phyloP scores from a whole-genome alignment of 1,284 basidiomycete species.

The Apiotrichum porosum region DNA sequence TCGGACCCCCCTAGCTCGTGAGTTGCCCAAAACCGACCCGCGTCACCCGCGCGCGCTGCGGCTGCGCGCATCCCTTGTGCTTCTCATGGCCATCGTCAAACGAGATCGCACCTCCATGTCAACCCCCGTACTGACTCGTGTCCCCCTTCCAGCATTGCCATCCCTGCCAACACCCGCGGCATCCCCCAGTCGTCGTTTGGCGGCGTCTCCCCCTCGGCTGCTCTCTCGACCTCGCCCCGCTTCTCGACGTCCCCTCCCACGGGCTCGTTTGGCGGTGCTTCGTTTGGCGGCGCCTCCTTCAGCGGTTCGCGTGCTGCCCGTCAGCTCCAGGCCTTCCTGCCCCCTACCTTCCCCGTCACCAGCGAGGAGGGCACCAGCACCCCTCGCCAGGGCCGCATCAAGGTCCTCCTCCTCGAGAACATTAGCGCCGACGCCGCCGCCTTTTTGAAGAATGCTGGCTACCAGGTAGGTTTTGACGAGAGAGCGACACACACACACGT shows the following conservation, averaged over 20 bases:
- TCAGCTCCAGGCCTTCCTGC: slow-evolving; percentile 46
- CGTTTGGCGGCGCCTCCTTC: no score
- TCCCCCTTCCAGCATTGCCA: slow-evolving; percentile 49
- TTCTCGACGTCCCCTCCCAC: slow-evolving; percentile 26
- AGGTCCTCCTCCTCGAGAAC: slow-evolving; percentile 83
- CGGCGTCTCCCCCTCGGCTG: slow-evolving; percentile 27
- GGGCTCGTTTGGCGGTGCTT: slow-evolving; percentile 15
- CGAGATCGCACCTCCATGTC: no score
- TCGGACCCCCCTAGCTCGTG: slow-evolving; percentile 39
- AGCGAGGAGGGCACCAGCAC: slow-evolving; percentile 27
- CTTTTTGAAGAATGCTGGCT: slow-evolving; percentile 77
- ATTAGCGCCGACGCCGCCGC: slow-evolving; percentile 87
- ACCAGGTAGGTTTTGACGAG: slow-evolving; percentile 47
- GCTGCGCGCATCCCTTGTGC: no score
- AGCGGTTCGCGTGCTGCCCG: slow-evolving; percentile 24
- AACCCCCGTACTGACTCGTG: neutral
- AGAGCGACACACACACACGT: neutral
- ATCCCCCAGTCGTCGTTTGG: slow-evolving; percentile 29
- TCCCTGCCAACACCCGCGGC: slow-evolving; percentile 46
- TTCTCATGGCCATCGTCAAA: no score
- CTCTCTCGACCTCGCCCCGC: slow-evolving; percentile 14
- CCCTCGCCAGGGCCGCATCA: slow-evolving; percentile 35
- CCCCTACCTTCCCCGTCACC: slow-evolving; percentile 35
- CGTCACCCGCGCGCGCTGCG: no score
- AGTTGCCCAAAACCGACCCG: no score